These are phyloP conservation scores for Brassica balearica DNA, from an alignment of 441 rosid species.

Conservation along the genomic window DNA sequence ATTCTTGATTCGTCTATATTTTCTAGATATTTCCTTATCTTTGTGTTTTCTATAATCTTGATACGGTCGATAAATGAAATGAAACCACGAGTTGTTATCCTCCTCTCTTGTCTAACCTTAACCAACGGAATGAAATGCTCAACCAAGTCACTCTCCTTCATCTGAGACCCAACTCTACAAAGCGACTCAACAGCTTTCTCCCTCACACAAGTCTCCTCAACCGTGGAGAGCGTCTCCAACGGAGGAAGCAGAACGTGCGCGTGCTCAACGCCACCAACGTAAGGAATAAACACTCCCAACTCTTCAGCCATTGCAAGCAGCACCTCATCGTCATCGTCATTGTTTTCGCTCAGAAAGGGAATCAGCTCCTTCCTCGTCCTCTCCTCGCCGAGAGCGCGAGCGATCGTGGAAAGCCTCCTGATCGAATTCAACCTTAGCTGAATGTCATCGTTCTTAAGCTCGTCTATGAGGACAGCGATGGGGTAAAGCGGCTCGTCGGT, in stretches of 20 bases:
- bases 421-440: slow-evolving; percentile 86
- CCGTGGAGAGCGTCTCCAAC: slow-evolving; percentile 78
- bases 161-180: slow-evolving; percentile 82
- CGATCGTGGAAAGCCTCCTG: slow-evolving; percentile 81
- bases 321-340: slow-evolving; percentile 94
- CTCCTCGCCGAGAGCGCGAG: slow-evolving; percentile 93
- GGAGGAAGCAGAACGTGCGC: slow-evolving; percentile 79
- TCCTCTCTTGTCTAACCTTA: slow-evolving; percentile 56
- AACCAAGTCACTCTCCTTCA: slow-evolving; percentile 80
- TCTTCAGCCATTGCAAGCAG: slow-evolving; percentile 94
- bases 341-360: slow-evolving; percentile 84
- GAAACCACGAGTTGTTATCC: not conserved
- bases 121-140: slow-evolving; percentile 73
- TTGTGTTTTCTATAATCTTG: too few species aligned
- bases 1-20: too few species aligned
- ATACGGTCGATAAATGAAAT: not conserved
- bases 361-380: slow-evolving; percentile 81
- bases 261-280: slow-evolving; percentile 83
- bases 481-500: slow-evolving; percentile 83
- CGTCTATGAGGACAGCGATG: slow-evolving; percentile 80
- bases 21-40: too few species aligned
- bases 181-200: slow-evolving; percentile 86
- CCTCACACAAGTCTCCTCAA: slow-evolving; percentile 88
- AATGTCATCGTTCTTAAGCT: slow-evolving; percentile 86
- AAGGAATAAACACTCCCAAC: slow-evolving; percentile 81